Evolutionary conservation across 2,329 filamentous ascomycete genomes (phyloP).

Genomic region (Diaporthe velutina): DNA sequence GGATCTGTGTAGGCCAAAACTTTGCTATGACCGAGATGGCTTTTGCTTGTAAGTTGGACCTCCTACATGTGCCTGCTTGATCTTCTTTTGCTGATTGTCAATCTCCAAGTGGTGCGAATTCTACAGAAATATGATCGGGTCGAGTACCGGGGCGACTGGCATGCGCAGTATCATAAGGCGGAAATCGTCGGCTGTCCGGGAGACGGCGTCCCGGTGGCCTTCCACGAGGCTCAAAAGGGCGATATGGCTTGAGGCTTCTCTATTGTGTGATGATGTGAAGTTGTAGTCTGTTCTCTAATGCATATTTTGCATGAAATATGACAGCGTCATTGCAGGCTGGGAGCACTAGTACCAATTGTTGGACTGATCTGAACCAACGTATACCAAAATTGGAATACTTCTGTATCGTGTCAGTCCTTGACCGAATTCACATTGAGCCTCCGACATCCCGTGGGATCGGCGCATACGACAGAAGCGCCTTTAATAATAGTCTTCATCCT

Average conservation of each 20-base stretch:
- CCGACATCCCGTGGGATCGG: no score
- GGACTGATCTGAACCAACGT: neutral
- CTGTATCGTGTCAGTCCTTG: neutral
- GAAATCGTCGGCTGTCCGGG: slow-evolving; percentile 59
- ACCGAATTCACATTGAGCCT: no score
- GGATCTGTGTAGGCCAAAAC: slow-evolving; percentile 69
- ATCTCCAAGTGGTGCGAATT: slow-evolving; percentile 59
- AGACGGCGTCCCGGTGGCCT: slow-evolving; percentile 56
- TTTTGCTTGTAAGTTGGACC: slow-evolving; percentile 54
- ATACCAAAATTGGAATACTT: neutral
- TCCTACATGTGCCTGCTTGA: neutral
- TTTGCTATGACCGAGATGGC: slow-evolving; percentile 72
- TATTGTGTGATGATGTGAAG: neutral
- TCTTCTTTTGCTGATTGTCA: slow-evolving; percentile 4
- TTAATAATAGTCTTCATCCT: neutral
- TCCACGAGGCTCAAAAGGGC: slow-evolving; percentile 50
- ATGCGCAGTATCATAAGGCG: slow-evolving; percentile 57
- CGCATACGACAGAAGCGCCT: neutral
- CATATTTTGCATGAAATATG: neutral
- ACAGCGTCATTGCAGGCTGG: neutral
- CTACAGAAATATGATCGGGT: slow-evolving; percentile 71
- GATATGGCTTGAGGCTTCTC: slow-evolving; percentile 40
- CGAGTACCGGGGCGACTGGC: slow-evolving; percentile 61
- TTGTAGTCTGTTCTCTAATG: neutral
- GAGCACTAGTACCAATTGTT: neutral